phyloP scores from a whole-genome alignment of 768 basidiomycete species.

The Amanita phalloides region DNA sequence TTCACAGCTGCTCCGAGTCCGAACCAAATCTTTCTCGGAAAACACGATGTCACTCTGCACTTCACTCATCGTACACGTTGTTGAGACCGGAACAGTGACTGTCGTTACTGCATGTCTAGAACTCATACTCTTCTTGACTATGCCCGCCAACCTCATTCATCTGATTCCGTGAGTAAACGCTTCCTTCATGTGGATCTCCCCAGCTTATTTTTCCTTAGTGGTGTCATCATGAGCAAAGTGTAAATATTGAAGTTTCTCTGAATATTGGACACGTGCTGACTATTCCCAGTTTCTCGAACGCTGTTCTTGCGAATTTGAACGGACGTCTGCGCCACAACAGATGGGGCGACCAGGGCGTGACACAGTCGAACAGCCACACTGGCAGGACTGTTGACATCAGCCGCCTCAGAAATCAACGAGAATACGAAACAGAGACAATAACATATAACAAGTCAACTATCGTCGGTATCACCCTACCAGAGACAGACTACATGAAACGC shows the following conservation, averaged over 20 bases:
- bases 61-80: not conserved
- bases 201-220: not conserved
- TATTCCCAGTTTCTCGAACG: constrained; percentile 1
- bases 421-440: not conserved
- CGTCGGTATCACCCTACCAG: not conserved
- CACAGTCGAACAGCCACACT: not conserved
- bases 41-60: constrained; percentile 1
- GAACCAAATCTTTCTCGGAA: not conserved
- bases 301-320: constrained; percentile 4
- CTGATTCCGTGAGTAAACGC: not conserved
- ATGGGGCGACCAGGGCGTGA: not conserved
- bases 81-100: constrained; percentile 5
- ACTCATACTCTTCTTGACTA: constrained; percentile 5
- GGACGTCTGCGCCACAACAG: constrained; percentile 4
- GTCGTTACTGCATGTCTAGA: constrained; percentile 1
- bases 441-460: not conserved
- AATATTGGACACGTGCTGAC: not conserved
- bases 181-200: not conserved
- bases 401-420: not conserved
- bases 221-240: constrained; percentile 4
- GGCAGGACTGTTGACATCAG: constrained; percentile 3
- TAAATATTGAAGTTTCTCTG: not conserved
- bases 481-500: not conserved
- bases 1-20: constrained; percentile 1
- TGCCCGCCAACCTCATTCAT: constrained; percentile 3